These are phyloP conservation scores for Coffea canephora DNA, from an alignment of 257 asterid species.

Conservation along the genomic window DNA sequence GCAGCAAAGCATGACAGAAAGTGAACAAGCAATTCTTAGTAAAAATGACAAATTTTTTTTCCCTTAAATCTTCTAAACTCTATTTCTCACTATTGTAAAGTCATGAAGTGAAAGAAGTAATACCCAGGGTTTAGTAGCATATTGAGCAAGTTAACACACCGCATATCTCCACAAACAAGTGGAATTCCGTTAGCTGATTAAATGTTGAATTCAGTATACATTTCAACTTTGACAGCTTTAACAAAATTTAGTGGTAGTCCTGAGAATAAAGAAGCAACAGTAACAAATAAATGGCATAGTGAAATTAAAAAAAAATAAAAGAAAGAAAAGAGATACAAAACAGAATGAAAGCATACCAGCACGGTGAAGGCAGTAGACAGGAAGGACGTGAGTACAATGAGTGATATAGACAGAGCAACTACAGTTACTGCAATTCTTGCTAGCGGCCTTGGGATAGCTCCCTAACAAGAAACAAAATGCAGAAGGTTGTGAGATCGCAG, in stretches of 20 bases:
- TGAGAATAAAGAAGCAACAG: neutral
- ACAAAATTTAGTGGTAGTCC: neutral
- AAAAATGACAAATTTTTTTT: neutral
- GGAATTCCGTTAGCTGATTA: neutral
- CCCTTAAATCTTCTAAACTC: neutral
- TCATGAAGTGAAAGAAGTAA: neutral
- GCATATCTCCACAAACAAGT: neutral
- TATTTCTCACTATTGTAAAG: neutral
- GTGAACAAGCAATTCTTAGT: neutral
- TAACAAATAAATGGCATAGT: neutral
- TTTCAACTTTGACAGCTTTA: neutral
- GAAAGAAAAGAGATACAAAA: neutral
- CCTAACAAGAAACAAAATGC: conserved; percentile 32
- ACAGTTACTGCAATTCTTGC: conserved; percentile 69
- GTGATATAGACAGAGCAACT: conserved; percentile 48
- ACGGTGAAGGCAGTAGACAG: conserved; percentile 80
- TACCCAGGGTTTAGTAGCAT: neutral
- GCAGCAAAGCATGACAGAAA: neutral
- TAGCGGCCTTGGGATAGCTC: conserved; percentile 72
- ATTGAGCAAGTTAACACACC: neutral
- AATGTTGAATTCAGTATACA: neutral
- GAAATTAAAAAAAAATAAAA: neutral
- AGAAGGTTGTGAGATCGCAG: neutral
- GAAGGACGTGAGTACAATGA: conserved; percentile 76
- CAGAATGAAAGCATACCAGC: conserved; percentile 51